Base-by-base conservation (phyloP, 2,329 filamentous ascomycete genomes). In the Pseudogymnoascus sp. region DNA sequence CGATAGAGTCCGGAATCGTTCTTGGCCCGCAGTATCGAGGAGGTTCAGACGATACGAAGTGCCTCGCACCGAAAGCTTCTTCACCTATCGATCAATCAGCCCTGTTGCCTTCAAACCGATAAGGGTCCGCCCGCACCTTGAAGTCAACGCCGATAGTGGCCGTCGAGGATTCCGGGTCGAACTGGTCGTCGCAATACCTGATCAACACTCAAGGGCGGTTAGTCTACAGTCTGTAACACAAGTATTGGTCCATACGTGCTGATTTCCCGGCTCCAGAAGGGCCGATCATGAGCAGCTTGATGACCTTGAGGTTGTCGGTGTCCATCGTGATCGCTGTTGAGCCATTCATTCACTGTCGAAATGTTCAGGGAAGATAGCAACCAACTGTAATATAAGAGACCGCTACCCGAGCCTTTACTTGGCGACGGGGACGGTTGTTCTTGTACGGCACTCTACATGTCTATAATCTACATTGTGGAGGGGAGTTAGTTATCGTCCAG, bases 1-100 rank as follows among this genome's bases (percentile, higher is more conserved):
- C 26, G 91, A 96, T 40, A 98, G 93, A 64, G 91, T 96, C 67
- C 95, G 90, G 76, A 98, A 99, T 65, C 95, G 87, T 76, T 99
- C 95, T 65, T 96, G 97, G 61, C 95, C 95, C 4, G 95, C 95
- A 0, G 95, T 99, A 74, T 99, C 95, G 67, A 84, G 81, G 60
- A 84, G 77, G 53, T 81, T 82, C 22, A 84, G 69, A 26, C 80
- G 76, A 66, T 83, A 83, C 3, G 78, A 75, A 68, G 79, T 80
- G 41, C 80, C 81, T 59, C 78, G 77, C 63, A 84, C 78, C 12
- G 78, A 79, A 38, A 84, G 74, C 60, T 78, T 83, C 68, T 84
- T 84, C 68, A 78, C 76, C 81, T 83, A 64, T 28, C 14, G 19
- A 19, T 33, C 28, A 56, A 33, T 56, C 50, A 33, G 28, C 53